These are phyloP conservation scores for Ilyonectria sp. DNA, from an alignment of 2,329 filamentous ascomycete genomes.

Conservation along the genomic window DNA sequence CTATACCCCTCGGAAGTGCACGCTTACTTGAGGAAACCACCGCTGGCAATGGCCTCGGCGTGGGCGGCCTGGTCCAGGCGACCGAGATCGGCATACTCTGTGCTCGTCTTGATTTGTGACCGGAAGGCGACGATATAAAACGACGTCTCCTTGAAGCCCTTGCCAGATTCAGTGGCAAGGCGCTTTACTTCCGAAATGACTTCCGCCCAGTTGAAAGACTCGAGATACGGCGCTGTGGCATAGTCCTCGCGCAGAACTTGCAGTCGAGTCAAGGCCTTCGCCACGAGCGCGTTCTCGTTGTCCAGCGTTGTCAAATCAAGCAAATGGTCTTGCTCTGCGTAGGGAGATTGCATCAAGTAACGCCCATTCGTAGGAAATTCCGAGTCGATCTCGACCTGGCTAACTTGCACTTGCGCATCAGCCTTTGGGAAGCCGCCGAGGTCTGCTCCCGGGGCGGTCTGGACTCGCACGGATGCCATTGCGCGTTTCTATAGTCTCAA, in stretches of 20 bases:
- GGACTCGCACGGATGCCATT: conserved; percentile 49
- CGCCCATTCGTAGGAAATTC: conserved; percentile 40
- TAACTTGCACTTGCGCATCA: conserved; percentile 44
- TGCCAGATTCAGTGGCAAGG: conserved; percentile 62
- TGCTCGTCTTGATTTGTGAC: conserved; percentile 77
- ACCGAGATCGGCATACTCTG: conserved; percentile 78
- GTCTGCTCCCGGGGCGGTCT: conserved; percentile 44
- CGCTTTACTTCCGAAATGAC: conserved; percentile 72
- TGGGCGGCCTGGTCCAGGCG: conserved; percentile 85
- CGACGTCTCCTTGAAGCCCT: conserved; percentile 70
- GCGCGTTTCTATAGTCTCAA: conserved; percentile 18
- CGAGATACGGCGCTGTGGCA: conserved; percentile 80
- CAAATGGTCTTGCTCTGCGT: conserved; percentile 78
- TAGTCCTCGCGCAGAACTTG: conserved; percentile 77
- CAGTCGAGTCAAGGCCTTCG: conserved; percentile 78
- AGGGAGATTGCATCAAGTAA: conserved; percentile 80
- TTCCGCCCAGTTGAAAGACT: conserved; percentile 83
- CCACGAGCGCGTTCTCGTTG: conserved; percentile 76
- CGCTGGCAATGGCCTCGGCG: conserved; percentile 82
- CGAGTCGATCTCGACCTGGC: conserved; percentile 43
- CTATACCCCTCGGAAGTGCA: background rate
- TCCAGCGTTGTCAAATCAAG: conserved; percentile 80
- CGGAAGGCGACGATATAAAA: conserved; percentile 93
- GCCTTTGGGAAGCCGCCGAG: conserved; percentile 45
- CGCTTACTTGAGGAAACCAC: conserved; percentile 83